Evolutionary conservation across 1,284 basidiomycete species (phyloP), one percentile per base, ranked within the genome.

Genomic region (Ceratobasidium sp.): DNA sequence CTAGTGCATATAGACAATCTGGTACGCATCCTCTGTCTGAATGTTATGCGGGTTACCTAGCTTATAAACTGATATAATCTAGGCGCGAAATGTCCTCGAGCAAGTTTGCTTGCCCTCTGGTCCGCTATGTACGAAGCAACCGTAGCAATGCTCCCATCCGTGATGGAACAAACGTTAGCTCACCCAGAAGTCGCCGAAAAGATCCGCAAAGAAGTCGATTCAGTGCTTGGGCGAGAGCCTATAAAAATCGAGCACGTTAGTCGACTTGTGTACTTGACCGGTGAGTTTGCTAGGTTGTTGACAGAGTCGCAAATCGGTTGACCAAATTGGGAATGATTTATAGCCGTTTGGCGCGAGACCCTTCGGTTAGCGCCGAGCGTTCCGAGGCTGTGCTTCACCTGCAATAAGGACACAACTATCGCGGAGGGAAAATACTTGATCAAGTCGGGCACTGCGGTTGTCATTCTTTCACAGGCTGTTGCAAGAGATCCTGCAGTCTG

Each of bases 101-200:
- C n/a, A n/a, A n/a, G n/a, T n/a, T 79, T 83, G 68, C 80, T 84
- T 15, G 83, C 82, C 5, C 84, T 84, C 77, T 84, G 20, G 84
- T 84, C 52, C 52, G 83, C 83, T 4, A 83, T 82, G 3, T 83
- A 83, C 78, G 83, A 83, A 52, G 80, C 5, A 81, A 82, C 23
- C 70, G 82, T 71, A 80, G 82, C 56, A 80, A 80, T 28, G 81
- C 81, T 79, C 59, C 79, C 56, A 5, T 68, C 48, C 26, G 48
- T 33, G 9, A 79, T 80, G 42, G 81, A 82, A 79, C 82, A 80
- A 73, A 78, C 83, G 28, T 78, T 84, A 28, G 79, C 80, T 62
- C 80, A 79, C 40, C 83, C 83, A 0, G 46, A 70, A 15, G 79
- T 80, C 0, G 80, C 82, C 74, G 70, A 66, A 38, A 82, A 81